Evolutionary conservation across 2,329 filamentous ascomycete species (phyloP).

Genomic region (Laburnicola sp.): DNA sequence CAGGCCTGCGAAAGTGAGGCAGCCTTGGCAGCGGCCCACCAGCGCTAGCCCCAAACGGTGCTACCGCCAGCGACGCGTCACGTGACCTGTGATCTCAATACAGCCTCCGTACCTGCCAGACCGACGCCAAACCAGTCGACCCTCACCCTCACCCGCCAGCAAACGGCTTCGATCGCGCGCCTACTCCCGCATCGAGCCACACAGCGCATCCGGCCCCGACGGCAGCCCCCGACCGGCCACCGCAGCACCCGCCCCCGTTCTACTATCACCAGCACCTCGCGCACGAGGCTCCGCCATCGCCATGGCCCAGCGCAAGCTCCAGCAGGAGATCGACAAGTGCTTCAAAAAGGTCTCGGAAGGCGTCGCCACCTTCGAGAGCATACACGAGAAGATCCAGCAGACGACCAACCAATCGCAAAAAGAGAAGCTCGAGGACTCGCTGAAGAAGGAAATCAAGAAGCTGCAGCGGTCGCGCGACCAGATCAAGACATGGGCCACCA

Average conservation of each 20-base stretch:
- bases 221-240: slow-evolving; percentile 16
- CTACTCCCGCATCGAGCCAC: slow-evolving; percentile 14
- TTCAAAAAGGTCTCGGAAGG: slow-evolving; percentile 98
- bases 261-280: slow-evolving; percentile 17
- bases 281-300: slow-evolving; percentile 47
- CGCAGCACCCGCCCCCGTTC: not conserved
- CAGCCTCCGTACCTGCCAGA: slow-evolving; percentile 31
- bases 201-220: slow-evolving; percentile 9
- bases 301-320: slow-evolving; percentile 95
- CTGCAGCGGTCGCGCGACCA: slow-evolving; percentile 94
- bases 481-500: slow-evolving; percentile 98
- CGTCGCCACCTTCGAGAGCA: slow-evolving; percentile 85
- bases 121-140: slow-evolving; percentile 22
- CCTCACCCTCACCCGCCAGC: slow-evolving; percentile 19
- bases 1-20: not conserved
- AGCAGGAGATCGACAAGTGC: slow-evolving; percentile 98
- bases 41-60: slow-evolving; percentile 32
- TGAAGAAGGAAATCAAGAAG: slow-evolving; percentile 99
- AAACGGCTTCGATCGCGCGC: slow-evolving; percentile 21
- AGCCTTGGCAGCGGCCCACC: slow-evolving; percentile 2
- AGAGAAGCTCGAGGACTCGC: slow-evolving; percentile 95
- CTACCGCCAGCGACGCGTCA: slow-evolving; percentile 22
- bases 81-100: slow-evolving; percentile 1
- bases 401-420: slow-evolving; percentile 93
- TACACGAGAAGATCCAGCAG: slow-evolving; percentile 97